Percentiles rank a stretch among this genome's conserved stretches.
phyloP scores from a whole-genome alignment of 768 basidiomycete genomes.

The Panaeolus cyanescens region DNA sequence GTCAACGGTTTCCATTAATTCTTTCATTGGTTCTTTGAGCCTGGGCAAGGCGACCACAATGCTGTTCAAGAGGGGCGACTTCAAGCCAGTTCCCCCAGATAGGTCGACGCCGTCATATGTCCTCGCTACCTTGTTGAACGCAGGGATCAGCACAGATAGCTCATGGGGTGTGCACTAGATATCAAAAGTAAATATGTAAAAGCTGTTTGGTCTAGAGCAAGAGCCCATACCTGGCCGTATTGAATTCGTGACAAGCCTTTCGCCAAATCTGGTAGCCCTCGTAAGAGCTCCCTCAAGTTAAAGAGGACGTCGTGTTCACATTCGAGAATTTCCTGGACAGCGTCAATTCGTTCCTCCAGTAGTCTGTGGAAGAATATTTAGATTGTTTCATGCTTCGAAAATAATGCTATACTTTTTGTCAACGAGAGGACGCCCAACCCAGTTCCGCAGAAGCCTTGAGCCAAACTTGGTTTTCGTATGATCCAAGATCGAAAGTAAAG shows the following conservation, averaged over 20 bases:
- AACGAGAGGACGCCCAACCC: conserved; percentile 86
- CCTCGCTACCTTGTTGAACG: conserved; percentile 69
- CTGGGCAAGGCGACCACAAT: conserved; percentile 71
- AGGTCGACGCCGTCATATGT: conserved; percentile 52
- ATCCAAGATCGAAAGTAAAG: conserved; percentile 85
- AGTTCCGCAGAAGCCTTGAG: conserved; percentile 75
- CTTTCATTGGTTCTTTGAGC: conserved; percentile 53
- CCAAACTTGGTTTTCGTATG: conserved; percentile 90
- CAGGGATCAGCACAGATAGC: conserved; percentile 70
- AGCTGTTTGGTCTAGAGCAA: not conserved
- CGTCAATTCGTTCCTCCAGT: conserved; percentile 76
- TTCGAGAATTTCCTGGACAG: conserved; percentile 78
- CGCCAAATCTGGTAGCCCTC: conserved; percentile 82
- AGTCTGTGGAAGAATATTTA: conserved; percentile 40
- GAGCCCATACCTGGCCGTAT: conserved; percentile 78
- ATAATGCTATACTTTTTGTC: conserved; percentile 54
- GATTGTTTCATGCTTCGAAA: too few relatives aligned
- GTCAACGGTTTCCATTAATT: conserved; percentile 57
- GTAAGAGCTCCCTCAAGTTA: conserved; percentile 68
- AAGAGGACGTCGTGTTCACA: conserved; percentile 65
- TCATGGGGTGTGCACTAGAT: conserved; percentile 84
- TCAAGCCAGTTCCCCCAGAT: conserved; percentile 54
- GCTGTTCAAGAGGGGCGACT: conserved; percentile 66
- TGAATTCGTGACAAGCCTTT: conserved; percentile 87
- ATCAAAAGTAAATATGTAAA: not conserved